Percentiles rank a stretch among this genome's conserved stretches.
These are phyloP conservation scores for Dactylis glomerata DNA, from an alignment of 176 grass and related monocot species.

Conservation along the genomic window DNA sequence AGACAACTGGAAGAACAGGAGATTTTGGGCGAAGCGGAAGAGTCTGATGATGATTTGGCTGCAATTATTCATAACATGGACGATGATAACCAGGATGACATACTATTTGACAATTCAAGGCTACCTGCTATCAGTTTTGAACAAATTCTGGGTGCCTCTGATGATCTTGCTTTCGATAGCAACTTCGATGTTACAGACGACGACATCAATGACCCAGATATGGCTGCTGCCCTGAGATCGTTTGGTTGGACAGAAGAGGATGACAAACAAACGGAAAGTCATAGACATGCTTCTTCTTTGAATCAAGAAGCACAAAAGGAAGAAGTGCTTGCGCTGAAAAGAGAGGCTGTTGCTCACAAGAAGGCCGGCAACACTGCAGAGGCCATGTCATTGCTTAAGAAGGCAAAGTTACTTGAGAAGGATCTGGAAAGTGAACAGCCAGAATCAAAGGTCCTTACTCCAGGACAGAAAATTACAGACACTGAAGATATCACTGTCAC, in stretches of 20 bases:
- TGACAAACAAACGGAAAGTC: slow-evolving; percentile 39
- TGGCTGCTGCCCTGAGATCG: slow-evolving; percentile 75
- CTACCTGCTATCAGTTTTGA: slow-evolving; percentile 45
- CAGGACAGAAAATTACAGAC: slow-evolving; percentile 21
- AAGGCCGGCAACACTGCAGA: slow-evolving; percentile 67
- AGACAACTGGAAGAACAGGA: slow-evolving; percentile 87
- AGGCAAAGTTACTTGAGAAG: slow-evolving; percentile 86
- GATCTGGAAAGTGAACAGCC: slow-evolving; percentile 47
- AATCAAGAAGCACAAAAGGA: slow-evolving; percentile 46
- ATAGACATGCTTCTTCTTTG: slow-evolving; percentile 26
- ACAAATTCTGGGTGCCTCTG: slow-evolving; percentile 37
- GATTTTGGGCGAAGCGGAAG: slow-evolving; percentile 80
- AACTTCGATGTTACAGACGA: slow-evolving; percentile 86
- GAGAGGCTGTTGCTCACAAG: slow-evolving; percentile 75
- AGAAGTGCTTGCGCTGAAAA: slow-evolving; percentile 78
- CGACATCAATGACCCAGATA: slow-evolving; percentile 82
- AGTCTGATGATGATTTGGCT: slow-evolving; percentile 87
- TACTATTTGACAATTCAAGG: slow-evolving; percentile 45
- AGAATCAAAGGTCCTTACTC: slow-evolving; percentile 27
- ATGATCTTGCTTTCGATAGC: slow-evolving; percentile 53
- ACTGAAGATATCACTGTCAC: slow-evolving; percentile 28
- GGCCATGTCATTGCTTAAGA: slow-evolving; percentile 80
- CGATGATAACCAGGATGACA: slow-evolving; percentile 53
- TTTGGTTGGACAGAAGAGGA: slow-evolving; percentile 86
- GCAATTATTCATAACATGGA: slow-evolving; percentile 73